These are phyloP conservation scores for Lepidium africanum DNA, from an alignment of 345 rosid genomes.

Conservation along the genomic window DNA sequence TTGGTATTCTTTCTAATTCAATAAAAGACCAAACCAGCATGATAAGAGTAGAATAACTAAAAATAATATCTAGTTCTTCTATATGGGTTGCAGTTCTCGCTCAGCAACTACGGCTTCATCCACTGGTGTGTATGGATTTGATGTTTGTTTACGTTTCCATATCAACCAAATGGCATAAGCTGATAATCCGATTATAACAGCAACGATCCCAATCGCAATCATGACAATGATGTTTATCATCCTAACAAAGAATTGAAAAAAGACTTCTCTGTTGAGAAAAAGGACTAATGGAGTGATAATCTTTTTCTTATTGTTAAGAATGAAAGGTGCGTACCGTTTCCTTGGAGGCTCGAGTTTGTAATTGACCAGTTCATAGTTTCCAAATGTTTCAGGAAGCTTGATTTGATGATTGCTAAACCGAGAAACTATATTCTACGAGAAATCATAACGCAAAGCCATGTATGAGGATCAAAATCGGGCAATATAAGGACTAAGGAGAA, in stretches of 20 bases:
- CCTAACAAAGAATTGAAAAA: slow-evolving; percentile 30
- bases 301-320: background rate
- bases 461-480: background rate
- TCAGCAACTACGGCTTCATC: slow-evolving; percentile 35
- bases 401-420: slow-evolving; percentile 55
- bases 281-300: background rate
- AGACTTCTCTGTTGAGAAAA: background rate
- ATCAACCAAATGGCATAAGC: slow-evolving; percentile 41
- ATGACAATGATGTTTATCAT: slow-evolving; percentile 24
- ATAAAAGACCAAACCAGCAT: slow-evolving; percentile 3
- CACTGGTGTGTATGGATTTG: slow-evolving; percentile 48
- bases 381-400: slow-evolving; percentile 58
- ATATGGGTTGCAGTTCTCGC: slow-evolving; percentile 59
- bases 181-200: slow-evolving; percentile 26
- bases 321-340: slow-evolving; percentile 32
- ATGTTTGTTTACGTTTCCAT: slow-evolving; percentile 37
- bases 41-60: background rate
- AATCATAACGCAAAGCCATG: background rate
- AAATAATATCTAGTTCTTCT: background rate
- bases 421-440: slow-evolving; percentile 49
- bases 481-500: background rate
- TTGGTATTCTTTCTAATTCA: background rate
- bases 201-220: background rate
- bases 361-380: slow-evolving; percentile 48
- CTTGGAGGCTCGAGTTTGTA: slow-evolving; percentile 58